Conservation (phyloP, 2,329 filamentous ascomycete genomes). For the Stagonosporopsis cucurbitacearum region DNA sequence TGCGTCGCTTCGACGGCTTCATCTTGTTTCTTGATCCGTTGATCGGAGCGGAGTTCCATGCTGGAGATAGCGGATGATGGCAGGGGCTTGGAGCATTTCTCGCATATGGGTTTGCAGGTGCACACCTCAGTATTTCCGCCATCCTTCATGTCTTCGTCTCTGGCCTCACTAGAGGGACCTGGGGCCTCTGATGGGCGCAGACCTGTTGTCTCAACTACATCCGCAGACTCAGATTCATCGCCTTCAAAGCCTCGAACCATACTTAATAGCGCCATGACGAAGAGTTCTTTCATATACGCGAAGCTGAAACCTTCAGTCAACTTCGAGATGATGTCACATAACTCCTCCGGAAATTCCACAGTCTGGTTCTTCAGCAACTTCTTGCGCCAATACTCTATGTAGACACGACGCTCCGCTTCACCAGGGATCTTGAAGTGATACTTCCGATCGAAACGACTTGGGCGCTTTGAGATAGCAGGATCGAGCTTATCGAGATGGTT, state of each 20-base stretch:
- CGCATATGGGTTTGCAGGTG: slow-evolving; percentile 26
- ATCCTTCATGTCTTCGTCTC: background rate
- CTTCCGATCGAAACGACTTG: slow-evolving; percentile 54
- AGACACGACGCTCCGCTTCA: slow-evolving; percentile 42
- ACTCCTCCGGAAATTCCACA: slow-evolving; percentile 48
- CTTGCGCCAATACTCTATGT: slow-evolving; percentile 51
- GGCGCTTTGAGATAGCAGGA: slow-evolving; percentile 61
- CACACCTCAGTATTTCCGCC: slow-evolving; percentile 22
- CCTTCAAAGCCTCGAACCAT: slow-evolving; percentile 40
- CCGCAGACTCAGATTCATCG: slow-evolving; percentile 36
- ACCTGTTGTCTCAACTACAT: slow-evolving; percentile 32
- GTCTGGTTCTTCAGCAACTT: slow-evolving; percentile 43
- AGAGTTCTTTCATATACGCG: slow-evolving; percentile 53
- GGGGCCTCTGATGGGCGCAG: background rate
- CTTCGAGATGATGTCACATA: slow-evolving; percentile 41
- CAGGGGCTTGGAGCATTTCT: slow-evolving; percentile 28
- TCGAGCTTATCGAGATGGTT: slow-evolving; percentile 69
- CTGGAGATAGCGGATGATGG: background rate
- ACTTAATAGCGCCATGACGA: slow-evolving; percentile 47
- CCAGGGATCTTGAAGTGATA: slow-evolving; percentile 52
- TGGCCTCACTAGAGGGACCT: background rate
- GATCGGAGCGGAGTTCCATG: background rate
- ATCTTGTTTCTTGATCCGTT: slow-evolving; percentile 10
- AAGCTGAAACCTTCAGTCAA: slow-evolving; percentile 52
- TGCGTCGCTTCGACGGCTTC: slow-evolving; percentile 19